Evolutionary conservation across 306 rosid genomes (phyloP), one percentile per base, ranked within the genome.

Genomic region (Casuarina cunninghamiana): DNA sequence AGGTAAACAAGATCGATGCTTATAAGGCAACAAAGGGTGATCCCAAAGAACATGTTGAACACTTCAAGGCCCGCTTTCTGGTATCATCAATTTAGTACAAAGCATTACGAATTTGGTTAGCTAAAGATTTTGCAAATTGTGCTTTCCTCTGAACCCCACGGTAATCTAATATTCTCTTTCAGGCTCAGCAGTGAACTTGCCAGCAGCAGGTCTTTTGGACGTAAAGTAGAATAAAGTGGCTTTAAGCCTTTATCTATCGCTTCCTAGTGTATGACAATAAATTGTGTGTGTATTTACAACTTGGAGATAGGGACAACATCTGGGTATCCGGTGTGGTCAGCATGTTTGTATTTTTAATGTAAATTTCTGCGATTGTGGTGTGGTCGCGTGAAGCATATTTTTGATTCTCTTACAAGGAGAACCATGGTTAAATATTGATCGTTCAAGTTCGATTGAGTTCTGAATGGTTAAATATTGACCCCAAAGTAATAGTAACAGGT

Each of bases 1-100:
- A 82, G 79, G 3, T 91, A 75, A 88, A 89, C 84, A 91, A 88
- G 84, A 83, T 88, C 51, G 88, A 83, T 70, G 93, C 91, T 44
- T 93, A 91, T 68, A 84, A 87, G 77, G 80, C 74, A 69, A 89
- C 94, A 49, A 89, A 84, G 80, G n/a, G 13, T 15, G 88, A 91
- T 80, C 90, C 91, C 10, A 48, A 72, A 38, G 85, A 87, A 75
- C 11, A 74, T 5, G 80, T 89, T n/a, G 88, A 73, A 13, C 0
- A 2, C 66, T 93, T 78, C 91, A 89, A 81, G 85, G 84, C 78
- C 66, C 87, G 81, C 12, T 78, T 85, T 54, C 10, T 85, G 96
- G 97, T 89, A 85, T n/a, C 3, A 13, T 61, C 54, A 53, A 10
- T 53, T 57, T 13, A 16, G 69, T 66, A 3, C 3, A 57, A 39